Base-by-base conservation (phyloP, 2,329 filamentous ascomycete genomes). In the Graphilbum fragrans region DNA sequence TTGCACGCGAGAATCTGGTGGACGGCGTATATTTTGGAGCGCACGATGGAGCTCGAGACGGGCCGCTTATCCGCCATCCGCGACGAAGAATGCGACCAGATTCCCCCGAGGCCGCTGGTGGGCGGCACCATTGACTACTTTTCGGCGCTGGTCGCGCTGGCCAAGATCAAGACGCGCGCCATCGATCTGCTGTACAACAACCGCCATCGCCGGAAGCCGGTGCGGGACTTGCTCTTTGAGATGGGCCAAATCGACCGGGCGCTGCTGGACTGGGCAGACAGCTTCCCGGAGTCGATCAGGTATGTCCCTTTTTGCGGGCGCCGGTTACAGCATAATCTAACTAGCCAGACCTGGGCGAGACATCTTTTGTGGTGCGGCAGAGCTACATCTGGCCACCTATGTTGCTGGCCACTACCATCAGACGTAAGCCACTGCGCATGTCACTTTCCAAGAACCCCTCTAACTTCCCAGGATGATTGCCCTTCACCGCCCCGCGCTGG, bases 31-130 rank as follows among this genome's bases (percentile, higher is more conserved):
- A 37, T 38, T 3, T 4, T 45, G 18, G 44, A 45, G 21, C 38
- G 44, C 7, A 36, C 41, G 5, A 43, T 43, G 44, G 41, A 42
- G 27, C 35, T 45, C 14, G 44, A 45, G 35, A 43, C 41, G 11
- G 44, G 44, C 1, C 41, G 44, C 4, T 35, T 41, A 11, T 41
- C 44, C n/a, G 38, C 41, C 11, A 41, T 45, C 5, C 35, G 25
- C 2, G 44, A 45, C 31, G 41, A 41, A 17, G 44, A 43, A 20
- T 43, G 44, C 16, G 31, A 41, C 10, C 38, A 38, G 38, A 12
- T 18, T 4, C n/a, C 25, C 1, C 44, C 44, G 6, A 1, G 2
- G 6, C 2, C 8, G 17, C 5, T 27, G 5, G 5, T 16, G 7
- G 21, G 8, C 4, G 25, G 34, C 20, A 7, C 31, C 6, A 38